Percentiles rank a stretch among this genome's conserved stretches.
phyloP scores from a whole-genome alignment of 225 moss, liverwort and hornwort species.

The Pseudoscleropodium purum region DNA sequence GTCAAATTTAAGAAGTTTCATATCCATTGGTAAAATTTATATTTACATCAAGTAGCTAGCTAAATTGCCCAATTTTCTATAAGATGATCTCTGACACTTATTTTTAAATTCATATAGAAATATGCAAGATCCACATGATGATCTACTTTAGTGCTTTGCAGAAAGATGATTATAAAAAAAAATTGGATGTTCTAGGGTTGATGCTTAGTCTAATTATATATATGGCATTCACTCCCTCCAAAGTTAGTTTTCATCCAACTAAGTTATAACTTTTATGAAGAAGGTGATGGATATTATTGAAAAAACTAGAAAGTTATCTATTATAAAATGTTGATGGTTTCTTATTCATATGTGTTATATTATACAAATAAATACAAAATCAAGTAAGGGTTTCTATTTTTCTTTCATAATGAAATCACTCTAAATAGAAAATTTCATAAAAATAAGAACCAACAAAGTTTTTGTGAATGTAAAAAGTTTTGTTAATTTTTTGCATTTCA shows the following conservation, averaged over 20 bases:
- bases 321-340: neutral
- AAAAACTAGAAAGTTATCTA: neutral
- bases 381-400: neutral
- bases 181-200: neutral
- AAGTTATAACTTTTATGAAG: neutral
- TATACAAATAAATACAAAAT: neutral
- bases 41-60: neutral
- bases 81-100: neutral
- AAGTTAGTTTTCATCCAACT: neutral
- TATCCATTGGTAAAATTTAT: neutral
- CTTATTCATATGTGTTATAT: neutral
- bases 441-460: neutral
- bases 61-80: neutral
- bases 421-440: neutral
- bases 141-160: neutral
- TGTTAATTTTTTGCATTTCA: neutral
- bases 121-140: neutral
- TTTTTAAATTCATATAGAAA: neutral
- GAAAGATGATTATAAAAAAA: fast-evolving
- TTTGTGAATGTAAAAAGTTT: neutral
- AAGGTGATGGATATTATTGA: neutral
- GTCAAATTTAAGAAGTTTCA: neutral
- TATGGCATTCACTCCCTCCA: neutral
- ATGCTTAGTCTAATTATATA: neutral
- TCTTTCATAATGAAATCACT: neutral